Percentiles rank a stretch among this genome's conserved stretches.
Conservation (phyloP, 495 filamentous ascomycete species). For the Opeltia flavorubescens region DNA sequence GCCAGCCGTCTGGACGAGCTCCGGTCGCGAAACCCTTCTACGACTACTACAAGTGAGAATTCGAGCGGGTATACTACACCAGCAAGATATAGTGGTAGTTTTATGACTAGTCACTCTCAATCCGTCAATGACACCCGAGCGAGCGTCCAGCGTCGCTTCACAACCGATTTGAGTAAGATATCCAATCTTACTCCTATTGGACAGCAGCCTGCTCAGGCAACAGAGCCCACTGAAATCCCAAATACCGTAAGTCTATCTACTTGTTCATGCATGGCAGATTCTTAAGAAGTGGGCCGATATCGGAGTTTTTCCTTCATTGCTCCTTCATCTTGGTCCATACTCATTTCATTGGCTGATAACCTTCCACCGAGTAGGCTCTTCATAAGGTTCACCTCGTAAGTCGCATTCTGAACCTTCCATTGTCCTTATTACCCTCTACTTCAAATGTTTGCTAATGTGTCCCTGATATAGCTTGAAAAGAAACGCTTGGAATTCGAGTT, state of each 20-base stretch:
- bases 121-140: constrained; percentile 49
- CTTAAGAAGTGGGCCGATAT: background rate
- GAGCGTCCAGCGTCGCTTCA: constrained; percentile 81
- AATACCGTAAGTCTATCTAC: constrained; percentile 34
- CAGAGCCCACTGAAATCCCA: constrained; percentile 43
- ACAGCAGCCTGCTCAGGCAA: constrained; percentile 37
- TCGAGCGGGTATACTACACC: constrained; percentile 54
- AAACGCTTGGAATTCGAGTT: constrained; percentile 77
- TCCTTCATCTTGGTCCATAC: background rate
- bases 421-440: background rate
- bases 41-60: constrained; percentile 53
- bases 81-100: constrained; percentile 44
- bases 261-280: too few species aligned
- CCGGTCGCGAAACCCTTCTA: constrained; percentile 63
- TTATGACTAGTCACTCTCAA: constrained; percentile 37
- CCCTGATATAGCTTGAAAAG: constrained; percentile 64
- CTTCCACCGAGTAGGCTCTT: constrained; percentile 19
- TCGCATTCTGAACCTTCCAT: constrained; percentile 1
- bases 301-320: background rate
- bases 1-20: constrained; percentile 60
- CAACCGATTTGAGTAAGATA: constrained; percentile 76
- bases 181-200: constrained; percentile 66
- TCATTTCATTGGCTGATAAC: constrained; percentile 5
- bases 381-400: constrained; percentile 33
- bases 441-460: background rate